Evolutionary conservation across 768 basidiomycete species (phyloP), one percentile per base, ranked within the genome.

Genomic region (Coprinopsis marcescibilis): DNA sequence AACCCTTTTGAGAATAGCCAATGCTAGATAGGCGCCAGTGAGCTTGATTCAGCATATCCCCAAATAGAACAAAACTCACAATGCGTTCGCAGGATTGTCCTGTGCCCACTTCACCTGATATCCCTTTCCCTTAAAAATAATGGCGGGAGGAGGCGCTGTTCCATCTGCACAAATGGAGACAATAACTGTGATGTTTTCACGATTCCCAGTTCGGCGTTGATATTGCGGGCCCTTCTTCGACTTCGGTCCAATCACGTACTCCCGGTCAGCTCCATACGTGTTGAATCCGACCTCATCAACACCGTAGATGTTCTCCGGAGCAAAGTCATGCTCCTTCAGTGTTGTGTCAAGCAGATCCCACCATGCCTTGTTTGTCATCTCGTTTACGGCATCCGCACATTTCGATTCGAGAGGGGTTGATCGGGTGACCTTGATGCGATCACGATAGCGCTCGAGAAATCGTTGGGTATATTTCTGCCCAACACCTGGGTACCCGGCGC

Each of bases 161-260:
- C 75, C 71, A 63, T 73, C 63, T 0, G 65, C 61, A 49, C 65
- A 64, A 29, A 71, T 70, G 3, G 64, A 65, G 15, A 59, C 51
- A 24, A 71, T 41, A 1, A 67, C 62, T 3, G 68, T 70, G 20
- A 59, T 66, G 33, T 63, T 68, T 45, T 71, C 62, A 1, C 60
- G 44, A 7, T 51, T 57, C 1, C 64, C 63, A 41, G 50, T 50
- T n/a, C 47, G 29, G 45, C 59, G 60, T 53, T 68, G 62, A 52
- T 67, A 59, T 40, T 64, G 66, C 2, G 56, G 36, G 8, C 42
- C 55, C 20, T 53, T 54, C 35, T 51, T 50, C n/a, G n/a, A n/a
- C 11, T 25, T 37, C 1, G 49, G 25, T 12, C 65, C 66, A 54
- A 69, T 54, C 0, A 70, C 65, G n/a, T 57, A 41, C 48, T 67